Percentiles rank a stretch among this genome's conserved stretches.
Conservation (phyloP, 176 grass and related monocot species). For the Triticum aestivum region DNA sequence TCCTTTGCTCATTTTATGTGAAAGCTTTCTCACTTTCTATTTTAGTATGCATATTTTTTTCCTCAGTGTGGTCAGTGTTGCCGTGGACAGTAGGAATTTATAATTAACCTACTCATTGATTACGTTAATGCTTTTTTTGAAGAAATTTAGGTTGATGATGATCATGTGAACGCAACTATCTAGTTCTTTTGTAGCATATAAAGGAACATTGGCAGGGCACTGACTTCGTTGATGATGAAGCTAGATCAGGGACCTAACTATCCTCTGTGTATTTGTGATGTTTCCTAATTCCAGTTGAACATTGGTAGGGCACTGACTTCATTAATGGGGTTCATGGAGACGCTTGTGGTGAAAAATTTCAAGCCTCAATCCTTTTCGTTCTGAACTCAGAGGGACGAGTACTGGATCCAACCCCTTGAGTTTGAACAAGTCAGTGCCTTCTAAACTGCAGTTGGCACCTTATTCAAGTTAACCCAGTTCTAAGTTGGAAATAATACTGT, state of each 20-base stretch:
- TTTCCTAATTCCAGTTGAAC: constrained; percentile 4
- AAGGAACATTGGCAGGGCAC: not conserved
- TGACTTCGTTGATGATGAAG: no score
- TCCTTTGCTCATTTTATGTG: not conserved
- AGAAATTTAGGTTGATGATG: not conserved
- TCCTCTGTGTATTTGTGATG: not conserved
- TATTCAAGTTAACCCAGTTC: not conserved
- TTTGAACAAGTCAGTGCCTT: no score
- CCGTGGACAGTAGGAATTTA: not conserved
- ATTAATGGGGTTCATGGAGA: not conserved
- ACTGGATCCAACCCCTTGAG: no score
- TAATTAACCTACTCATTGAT: not conserved
- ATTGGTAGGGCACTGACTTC: not conserved
- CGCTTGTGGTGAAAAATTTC: not conserved
- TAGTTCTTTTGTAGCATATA: not conserved
- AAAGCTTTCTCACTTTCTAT: not conserved
- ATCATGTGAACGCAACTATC: not conserved
- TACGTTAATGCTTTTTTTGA: not conserved
- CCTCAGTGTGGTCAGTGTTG: not conserved
- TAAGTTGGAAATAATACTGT: not conserved
- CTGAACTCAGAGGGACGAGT: not conserved
- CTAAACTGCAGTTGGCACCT: not conserved
- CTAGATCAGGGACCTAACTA: not conserved
- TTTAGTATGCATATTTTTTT: not conserved
- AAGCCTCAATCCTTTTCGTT: not conserved